A percentile compares a stretch with the other conserved stretches of the same genome.
These are phyloP conservation scores for Nothomitra cinnamomea DNA, from an alignment of 2,329 filamentous ascomycete species.

Conservation along the genomic window DNA sequence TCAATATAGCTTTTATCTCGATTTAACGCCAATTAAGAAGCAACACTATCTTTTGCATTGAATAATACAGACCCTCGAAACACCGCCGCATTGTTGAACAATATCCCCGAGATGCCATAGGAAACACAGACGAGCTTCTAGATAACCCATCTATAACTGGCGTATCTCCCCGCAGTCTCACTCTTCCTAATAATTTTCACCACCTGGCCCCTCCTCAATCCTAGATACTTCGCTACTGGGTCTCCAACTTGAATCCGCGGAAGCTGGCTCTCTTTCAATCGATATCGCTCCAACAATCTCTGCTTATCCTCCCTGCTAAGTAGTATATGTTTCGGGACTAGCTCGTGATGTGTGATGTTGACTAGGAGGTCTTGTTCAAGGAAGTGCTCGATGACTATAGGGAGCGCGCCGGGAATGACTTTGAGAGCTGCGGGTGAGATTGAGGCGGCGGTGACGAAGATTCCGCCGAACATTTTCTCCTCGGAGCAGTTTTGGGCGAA, in stretches of 20 bases:
- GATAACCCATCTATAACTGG: slow-evolving; percentile 65
- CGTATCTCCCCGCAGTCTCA: slow-evolving; percentile 91
- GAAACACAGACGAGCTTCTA: background rate
- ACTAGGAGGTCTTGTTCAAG: slow-evolving; percentile 89
- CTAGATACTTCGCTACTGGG: slow-evolving; percentile 82
- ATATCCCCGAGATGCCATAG: background rate
- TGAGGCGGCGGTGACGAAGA: slow-evolving; percentile 70
- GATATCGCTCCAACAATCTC: slow-evolving; percentile 71
- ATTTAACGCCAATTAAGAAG: no score
- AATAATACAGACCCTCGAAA: background rate
- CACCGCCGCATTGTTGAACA: background rate
- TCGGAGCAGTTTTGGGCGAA: slow-evolving; percentile 71
- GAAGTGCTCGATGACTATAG: slow-evolving; percentile 82
- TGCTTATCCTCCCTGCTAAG: slow-evolving; percentile 81
- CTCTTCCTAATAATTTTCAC: slow-evolving; percentile 96
- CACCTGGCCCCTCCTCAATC: slow-evolving; percentile 78
- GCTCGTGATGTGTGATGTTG: slow-evolving; percentile 95
- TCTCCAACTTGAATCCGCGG: slow-evolving; percentile 83
- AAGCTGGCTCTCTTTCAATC: slow-evolving; percentile 92
- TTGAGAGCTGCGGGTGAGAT: slow-evolving; percentile 80
- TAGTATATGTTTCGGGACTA: slow-evolving; percentile 85
- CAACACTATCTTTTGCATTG: no score
- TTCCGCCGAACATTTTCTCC: slow-evolving; percentile 73
- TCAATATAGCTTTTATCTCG: no score
- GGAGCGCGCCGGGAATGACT: slow-evolving; percentile 61